Evolutionary conservation across 108 stramenopile genomes (phyloP).

Genomic region (Schizochytrium sp.): DNA sequence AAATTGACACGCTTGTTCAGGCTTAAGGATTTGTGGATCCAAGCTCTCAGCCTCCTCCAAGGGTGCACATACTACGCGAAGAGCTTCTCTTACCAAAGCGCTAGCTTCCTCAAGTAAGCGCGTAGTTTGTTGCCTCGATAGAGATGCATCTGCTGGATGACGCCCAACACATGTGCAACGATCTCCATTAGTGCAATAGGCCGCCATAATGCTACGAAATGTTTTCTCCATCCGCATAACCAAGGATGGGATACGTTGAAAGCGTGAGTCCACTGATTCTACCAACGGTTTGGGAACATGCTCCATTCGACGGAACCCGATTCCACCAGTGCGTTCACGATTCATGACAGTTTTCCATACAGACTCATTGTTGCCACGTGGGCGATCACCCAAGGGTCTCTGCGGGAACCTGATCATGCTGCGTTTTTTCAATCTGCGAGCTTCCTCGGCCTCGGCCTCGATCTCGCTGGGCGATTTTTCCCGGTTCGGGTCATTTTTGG

Average conservation of each 20-base stretch:
- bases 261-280: background rate
- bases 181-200: background rate
- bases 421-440: background rate
- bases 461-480: too few relatives aligned
- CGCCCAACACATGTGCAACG: too few relatives aligned
- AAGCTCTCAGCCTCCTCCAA: background rate
- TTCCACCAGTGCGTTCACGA: background rate
- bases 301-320: background rate
- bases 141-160: too few relatives aligned
- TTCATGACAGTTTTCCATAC: background rate
- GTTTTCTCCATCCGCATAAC: background rate
- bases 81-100: background rate
- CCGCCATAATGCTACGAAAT: background rate
- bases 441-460: too few relatives aligned
- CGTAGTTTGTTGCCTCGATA: background rate
- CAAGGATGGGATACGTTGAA: slow-evolving; percentile 9
- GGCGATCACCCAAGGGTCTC: background rate
- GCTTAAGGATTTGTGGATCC: background rate
- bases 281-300: background rate
- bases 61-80: slow-evolving; percentile 36
- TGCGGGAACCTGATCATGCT: background rate
- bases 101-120: background rate
- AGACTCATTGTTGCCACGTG: background rate
- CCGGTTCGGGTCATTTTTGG: too few relatives aligned
- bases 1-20: background rate